Conservation (phyloP, 495 filamentous ascomycete genomes). For the Articulospora tetracladia region DNA sequence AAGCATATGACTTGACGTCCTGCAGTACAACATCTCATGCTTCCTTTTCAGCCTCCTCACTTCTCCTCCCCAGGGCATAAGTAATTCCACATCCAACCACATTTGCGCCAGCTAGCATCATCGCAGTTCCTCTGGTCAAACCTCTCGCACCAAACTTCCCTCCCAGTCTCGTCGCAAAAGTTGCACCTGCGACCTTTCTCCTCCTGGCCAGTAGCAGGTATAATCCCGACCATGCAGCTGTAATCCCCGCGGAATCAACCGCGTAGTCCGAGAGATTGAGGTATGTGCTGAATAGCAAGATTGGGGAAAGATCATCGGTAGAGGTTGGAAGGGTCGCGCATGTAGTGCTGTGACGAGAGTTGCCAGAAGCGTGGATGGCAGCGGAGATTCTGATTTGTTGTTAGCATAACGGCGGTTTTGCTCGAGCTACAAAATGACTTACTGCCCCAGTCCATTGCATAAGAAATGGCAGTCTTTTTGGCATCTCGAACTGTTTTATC, state of each 20-base stretch:
- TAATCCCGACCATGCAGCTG: conserved; percentile 79
- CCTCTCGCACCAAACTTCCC: conserved; percentile 66
- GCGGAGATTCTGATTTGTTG: conserved; percentile 53
- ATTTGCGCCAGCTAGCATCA: conserved; percentile 69
- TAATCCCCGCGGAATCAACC: conserved; percentile 78
- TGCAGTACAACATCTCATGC: background rate
- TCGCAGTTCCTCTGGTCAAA: conserved; percentile 62
- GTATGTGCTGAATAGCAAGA: conserved; percentile 85
- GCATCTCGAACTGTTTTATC: conserved; percentile 22
- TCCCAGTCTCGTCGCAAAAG: conserved; percentile 31
- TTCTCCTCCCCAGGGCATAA: conserved; percentile 62
- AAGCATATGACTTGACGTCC: background rate
- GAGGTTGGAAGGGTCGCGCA: conserved; percentile 64
- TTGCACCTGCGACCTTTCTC: conserved; percentile 29
- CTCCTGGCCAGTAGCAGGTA: conserved; percentile 76
- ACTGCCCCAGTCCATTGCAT: conserved; percentile 69
- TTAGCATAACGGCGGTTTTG: background rate
- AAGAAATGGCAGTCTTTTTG: conserved; percentile 46
- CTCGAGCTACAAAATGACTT: conserved; percentile 30
- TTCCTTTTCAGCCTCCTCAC: conserved; percentile 34
- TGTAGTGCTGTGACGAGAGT: conserved; percentile 77
- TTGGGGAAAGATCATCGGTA: conserved; percentile 81
- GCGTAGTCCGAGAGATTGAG: conserved; percentile 74
- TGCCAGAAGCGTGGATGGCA: conserved; percentile 75
- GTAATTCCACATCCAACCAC: conserved; percentile 64